Conservation (phyloP, 108 stramenopile species). For the Discostella pseudostelligera region DNA sequence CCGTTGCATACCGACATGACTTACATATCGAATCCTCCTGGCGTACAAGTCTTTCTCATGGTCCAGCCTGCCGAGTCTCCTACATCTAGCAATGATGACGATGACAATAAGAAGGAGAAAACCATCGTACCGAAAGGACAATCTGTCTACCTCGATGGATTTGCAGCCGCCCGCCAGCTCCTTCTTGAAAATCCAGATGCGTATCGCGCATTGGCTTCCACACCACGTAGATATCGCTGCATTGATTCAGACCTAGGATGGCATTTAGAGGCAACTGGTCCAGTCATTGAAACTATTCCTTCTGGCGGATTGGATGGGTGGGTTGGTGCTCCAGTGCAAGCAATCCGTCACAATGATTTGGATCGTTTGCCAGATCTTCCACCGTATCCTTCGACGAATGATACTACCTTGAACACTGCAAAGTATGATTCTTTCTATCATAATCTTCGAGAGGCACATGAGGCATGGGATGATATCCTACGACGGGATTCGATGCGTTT, state of each 20-base stretch:
- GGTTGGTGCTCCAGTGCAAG: slow-evolving; percentile 38
- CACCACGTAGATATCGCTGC: slow-evolving; percentile 62
- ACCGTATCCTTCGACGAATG: slow-evolving; percentile 26
- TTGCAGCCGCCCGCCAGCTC: slow-evolving; percentile 63
- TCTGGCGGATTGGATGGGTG: slow-evolving; percentile 15
- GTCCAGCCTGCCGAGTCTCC: slow-evolving; percentile 56
- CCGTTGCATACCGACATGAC: slow-evolving; percentile 88
- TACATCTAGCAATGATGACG: slow-evolving; percentile 2
- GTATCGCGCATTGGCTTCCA: slow-evolving; percentile 53
- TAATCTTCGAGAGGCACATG: slow-evolving; percentile 55
- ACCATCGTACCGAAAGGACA: slow-evolving; percentile 30
- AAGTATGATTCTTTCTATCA: slow-evolving; percentile 55
- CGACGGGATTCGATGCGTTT: slow-evolving; percentile 67
- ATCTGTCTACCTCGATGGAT: slow-evolving; percentile 69
- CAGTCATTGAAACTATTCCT: slow-evolving; percentile 53
- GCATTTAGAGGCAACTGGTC: slow-evolving; percentile 73
- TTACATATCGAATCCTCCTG: slow-evolving; percentile 75
- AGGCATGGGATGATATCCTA: slow-evolving; percentile 67
- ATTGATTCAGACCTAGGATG: slow-evolving; percentile 70
- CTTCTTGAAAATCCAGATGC: slow-evolving; percentile 50
- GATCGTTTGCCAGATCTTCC: slow-evolving; percentile 83
- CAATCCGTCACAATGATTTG: slow-evolving; percentile 84
- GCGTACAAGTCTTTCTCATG: slow-evolving; percentile 87
- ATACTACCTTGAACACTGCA: not conserved
- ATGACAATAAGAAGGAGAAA: not conserved